phyloP scores from a whole-genome alignment of 495 filamentous ascomycete species.

The Penicillium paradoxum region DNA sequence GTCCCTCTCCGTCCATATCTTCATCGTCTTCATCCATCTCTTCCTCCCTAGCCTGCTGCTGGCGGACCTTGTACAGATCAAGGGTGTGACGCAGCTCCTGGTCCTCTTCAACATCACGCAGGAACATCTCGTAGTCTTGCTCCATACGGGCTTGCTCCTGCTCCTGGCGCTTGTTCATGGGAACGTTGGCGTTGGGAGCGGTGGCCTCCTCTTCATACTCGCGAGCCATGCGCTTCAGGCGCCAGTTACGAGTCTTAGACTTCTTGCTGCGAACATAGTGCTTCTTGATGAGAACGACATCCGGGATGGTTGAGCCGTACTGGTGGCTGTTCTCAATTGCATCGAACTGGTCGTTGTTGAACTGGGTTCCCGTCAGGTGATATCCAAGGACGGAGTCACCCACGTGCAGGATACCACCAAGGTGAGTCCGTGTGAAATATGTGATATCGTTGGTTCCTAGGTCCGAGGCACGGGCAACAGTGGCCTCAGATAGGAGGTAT shows the following conservation, averaged over 20 bases:
- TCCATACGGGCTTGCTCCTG: conserved; percentile 77
- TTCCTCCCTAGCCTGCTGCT: conserved; percentile 42
- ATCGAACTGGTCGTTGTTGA: conserved; percentile 82
- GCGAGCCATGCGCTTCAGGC: conserved; percentile 84
- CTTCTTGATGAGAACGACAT: conserved; percentile 95
- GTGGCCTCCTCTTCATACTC: conserved; percentile 70
- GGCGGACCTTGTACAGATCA: conserved; percentile 73
- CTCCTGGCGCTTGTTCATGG: conserved; percentile 53
- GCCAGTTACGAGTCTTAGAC: conserved; percentile 83
- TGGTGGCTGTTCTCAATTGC: conserved; percentile 65
- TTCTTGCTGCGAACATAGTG: conserved; percentile 83
- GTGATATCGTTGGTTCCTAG: conserved; percentile 81
- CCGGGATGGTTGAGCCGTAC: conserved; percentile 73
- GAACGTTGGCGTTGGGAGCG: conserved; percentile 18
- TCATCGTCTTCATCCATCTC: conserved; percentile 60
- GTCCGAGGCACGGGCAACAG: conserved; percentile 81
- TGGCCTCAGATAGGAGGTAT: conserved; percentile 77
- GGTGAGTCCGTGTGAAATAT: conserved; percentile 84
- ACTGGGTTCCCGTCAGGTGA: conserved; percentile 79
- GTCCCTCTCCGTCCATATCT: conserved; percentile 59
- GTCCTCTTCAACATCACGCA: conserved; percentile 95
- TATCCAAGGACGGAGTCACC: conserved; percentile 94
- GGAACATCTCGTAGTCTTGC: conserved; percentile 91
- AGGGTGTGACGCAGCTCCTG: conserved; percentile 77
- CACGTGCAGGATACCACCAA: conserved; percentile 78